Percentiles rank a stretch among this genome's conserved stretches.
Conservation (phyloP, 371 early-diverging fungal genomes). For the Mucor saturninus region DNA sequence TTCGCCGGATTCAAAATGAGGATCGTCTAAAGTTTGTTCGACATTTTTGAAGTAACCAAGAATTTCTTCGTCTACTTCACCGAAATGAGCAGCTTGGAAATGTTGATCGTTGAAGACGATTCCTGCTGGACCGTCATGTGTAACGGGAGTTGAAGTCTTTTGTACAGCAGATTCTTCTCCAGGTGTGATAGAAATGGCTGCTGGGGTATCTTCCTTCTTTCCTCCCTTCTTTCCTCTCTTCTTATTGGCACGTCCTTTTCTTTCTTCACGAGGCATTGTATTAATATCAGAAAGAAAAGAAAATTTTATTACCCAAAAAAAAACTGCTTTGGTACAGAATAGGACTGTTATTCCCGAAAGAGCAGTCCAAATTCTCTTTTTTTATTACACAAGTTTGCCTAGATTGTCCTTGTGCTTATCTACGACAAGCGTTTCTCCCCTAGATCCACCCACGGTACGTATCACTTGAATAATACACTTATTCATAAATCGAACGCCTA, state of each 20-base stretch:
- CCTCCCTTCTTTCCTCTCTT: conserved; percentile 41
- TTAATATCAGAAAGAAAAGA: not conserved
- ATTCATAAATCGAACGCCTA: conserved; percentile 35
- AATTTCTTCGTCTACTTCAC: conserved; percentile 69
- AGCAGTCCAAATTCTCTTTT: conserved; percentile 2
- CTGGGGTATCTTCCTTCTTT: conserved; percentile 16
- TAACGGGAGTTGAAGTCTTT: not conserved
- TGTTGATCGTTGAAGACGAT: conserved; percentile 35
- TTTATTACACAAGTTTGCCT: conserved; percentile 18
- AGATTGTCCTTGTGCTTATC: conserved; percentile 27
- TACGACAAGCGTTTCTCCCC: conserved; percentile 8
- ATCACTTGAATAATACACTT: conserved; percentile 16
- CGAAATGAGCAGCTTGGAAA: conserved; percentile 61
- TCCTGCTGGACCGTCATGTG: conserved; percentile 14
- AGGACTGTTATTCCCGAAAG: not conserved
- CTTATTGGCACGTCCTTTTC: conserved; percentile 40
- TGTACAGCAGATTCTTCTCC: conserved; percentile 13
- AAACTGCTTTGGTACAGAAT: not conserved
- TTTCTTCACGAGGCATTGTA: conserved; percentile 37
- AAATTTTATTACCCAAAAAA: conserved; percentile 1
- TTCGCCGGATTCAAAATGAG: conserved; percentile 73
- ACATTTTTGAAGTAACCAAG: conserved; percentile 76
- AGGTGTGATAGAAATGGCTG: conserved; percentile 4
- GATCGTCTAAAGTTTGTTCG: conserved; percentile 73
- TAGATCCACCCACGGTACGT: conserved; percentile 19